Base-by-base conservation (phyloP, 2,329 filamentous ascomycete species). In the Sordariomycetes sp. region DNA sequence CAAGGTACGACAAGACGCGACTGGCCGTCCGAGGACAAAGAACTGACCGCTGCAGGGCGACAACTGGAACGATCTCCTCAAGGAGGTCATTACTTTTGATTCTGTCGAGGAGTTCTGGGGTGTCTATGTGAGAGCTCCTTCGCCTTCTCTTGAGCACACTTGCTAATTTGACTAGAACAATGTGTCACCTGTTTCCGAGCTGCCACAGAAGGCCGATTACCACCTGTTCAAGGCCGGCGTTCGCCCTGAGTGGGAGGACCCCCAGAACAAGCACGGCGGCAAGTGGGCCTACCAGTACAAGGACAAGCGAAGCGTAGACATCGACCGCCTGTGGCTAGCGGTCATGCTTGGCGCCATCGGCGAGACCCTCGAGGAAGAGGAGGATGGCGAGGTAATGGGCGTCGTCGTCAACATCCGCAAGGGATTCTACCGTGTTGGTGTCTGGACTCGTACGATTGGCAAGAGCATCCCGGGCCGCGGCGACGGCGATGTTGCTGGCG, bases 51-150 rank as follows among this genome's bases (percentile, higher is more conserved):
- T n/a, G 38, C 28, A 94, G 86, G 87, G 86, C 45, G 87, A 96
- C 63, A 95, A 95, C 73, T 98, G 93, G 92, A 93, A 93, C 48
- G 92, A 98, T 58, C 70, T 96, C 42, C 68, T 98, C 43, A 98
- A 98, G 69, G 87, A 98, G 62, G 90, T 98, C 49, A 95, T 98
- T 54, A 95, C 86, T 37, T 96, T 98, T 54, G 86, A 94, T 66
- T 94, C 88, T 3, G 92, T 98, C 18, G 92, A 98, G 66, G 93
- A 98, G 62, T 98, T 98, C 65, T 98, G 92, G 92, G 92, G 92
- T 39, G 86, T 98, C 57, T 96, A 96, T 64, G 93, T 98, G 74
- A 59, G 88, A 70, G n/a, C n/a, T n/a, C 8, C 8, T 28, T 28
- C 17, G n/a, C 17, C 14, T 28, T 14, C 25, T 25, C n/a, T 28